A percentile compares a stretch with the other conserved stretches of the same genome.
phyloP scores from a whole-genome alignment of 176 grass and related monocot species.

The Pharus latifolius region DNA sequence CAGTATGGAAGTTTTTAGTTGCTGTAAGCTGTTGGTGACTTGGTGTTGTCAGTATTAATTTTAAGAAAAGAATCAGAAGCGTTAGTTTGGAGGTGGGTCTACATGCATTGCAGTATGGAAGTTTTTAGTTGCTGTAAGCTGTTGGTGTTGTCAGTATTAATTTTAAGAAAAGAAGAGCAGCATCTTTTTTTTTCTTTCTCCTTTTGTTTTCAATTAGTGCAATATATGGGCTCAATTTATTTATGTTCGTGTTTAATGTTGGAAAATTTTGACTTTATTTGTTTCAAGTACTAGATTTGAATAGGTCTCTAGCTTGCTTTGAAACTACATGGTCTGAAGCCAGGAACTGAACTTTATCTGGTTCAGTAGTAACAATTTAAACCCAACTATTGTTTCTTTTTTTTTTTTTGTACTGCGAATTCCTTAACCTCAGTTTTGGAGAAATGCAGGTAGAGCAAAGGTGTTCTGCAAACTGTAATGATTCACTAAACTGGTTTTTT shows the following conservation, averaged over 20 bases:
- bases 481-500: neutral
- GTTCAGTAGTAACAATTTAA: no score
- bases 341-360: no score
- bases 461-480: neutral
- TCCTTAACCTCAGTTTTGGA: neutral
- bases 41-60: neutral
- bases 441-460: neutral
- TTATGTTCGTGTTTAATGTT: neutral
- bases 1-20: neutral
- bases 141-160: neutral
- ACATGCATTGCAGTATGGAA: neutral
- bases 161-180: neutral
- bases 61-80: neutral
- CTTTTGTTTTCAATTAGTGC: neutral
- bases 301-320: no score
- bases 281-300: no score
- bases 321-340: no score
- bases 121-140: neutral
- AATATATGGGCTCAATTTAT: neutral
- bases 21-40: neutral
- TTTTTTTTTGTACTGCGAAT: neutral
- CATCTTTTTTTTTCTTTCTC: neutral
- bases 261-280: no score
- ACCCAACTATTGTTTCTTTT: neutral
- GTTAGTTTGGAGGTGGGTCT: neutral